Base-by-base conservation (phyloP, 345 rosid genomes). In the Lumnitzera littorea region DNA sequence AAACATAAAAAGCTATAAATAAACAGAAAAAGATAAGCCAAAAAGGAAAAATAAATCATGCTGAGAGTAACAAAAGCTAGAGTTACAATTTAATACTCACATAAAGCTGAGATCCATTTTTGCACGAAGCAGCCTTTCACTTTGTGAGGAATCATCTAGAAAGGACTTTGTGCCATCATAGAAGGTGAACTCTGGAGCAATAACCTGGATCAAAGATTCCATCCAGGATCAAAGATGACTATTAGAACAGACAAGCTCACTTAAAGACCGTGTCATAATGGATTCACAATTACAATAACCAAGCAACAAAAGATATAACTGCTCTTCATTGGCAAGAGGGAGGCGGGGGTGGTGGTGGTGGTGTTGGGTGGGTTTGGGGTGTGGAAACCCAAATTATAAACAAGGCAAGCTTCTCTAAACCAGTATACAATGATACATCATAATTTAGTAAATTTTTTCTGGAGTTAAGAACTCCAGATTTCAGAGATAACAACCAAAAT, bases 61-160 rank as follows among this genome's bases (percentile, higher is more conserved):
- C 43, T 13, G 36, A 24, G 2, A 43, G 46, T 53, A 46, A 11
- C 16, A 13, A n/a, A 41, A 6, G 53, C 5, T 36, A 36, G 43
- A 36, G 43, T 36, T 5, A 36, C 43, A 36, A 36, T 5, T 6
- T 9, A 56, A 54, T 54, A 61, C 95, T 86, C 85, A 94, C 99
- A 94, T 94, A 76, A 94, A 94, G 77, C 83, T 90, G 66, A 90
- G 74, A 74, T 94, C 99, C 95, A 90, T 70, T 76, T 86, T 94
- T 51, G 91, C 97, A 50, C 99, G 91, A 51, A 94, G 74, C 78
- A 94, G 97, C 86, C 79, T 90, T 84, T 94, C 99, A 47, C 87
- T 84, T 55, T 76, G 76, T 15, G 85, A 75, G 29, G 89, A 82
- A 80, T 88, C 91, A 65, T 88, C 95, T 62, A 94, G 62, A 67